Conservation (phyloP, 768 basidiomycete species). For the Xerocomellus amylosporus region DNA sequence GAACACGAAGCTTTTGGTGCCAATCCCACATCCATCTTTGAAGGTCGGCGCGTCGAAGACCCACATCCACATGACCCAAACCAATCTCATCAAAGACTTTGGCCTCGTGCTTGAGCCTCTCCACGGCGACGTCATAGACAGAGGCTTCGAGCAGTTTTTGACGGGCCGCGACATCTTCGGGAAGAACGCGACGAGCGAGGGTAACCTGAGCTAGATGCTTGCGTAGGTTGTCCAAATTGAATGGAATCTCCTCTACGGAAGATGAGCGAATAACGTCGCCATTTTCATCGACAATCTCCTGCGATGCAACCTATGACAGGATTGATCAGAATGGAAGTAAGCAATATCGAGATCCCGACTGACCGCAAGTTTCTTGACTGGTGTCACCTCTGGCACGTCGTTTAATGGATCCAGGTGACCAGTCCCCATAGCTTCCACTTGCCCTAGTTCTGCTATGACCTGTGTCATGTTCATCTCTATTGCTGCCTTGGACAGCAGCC, state of each 20-base stretch:
- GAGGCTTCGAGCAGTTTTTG: slow-evolving; percentile 84
- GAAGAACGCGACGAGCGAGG: slow-evolving; percentile 59
- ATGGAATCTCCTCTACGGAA: slow-evolving; percentile 50
- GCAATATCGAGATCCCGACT: not conserved
- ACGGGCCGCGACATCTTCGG: slow-evolving; percentile 65
- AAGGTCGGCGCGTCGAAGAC: slow-evolving; percentile 49
- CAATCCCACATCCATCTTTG: slow-evolving; percentile 86
- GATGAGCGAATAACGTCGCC: slow-evolving; percentile 23
- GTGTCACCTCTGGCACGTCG: slow-evolving; percentile 57
- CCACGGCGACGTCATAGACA: slow-evolving; percentile 78
- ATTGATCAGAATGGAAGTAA: not conserved
- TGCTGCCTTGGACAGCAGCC: slow-evolving; percentile 56
- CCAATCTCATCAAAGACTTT: slow-evolving; percentile 58
- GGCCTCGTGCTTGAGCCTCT: slow-evolving; percentile 63
- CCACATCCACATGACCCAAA: slow-evolving; percentile 43
- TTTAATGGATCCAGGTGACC: slow-evolving; percentile 42
- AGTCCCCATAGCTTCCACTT: slow-evolving; percentile 47
- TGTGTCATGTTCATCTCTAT: slow-evolving; percentile 49
- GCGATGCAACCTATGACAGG: slow-evolving; percentile 12
- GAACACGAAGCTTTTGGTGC: slow-evolving; percentile 58
- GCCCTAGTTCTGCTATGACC: slow-evolving; percentile 55
- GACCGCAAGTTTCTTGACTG: slow-evolving; percentile 54
- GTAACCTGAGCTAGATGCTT: slow-evolving; percentile 63
- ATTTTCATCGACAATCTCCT: slow-evolving; percentile 19
- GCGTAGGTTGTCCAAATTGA: slow-evolving; percentile 71